Conservation (phyloP, 768 basidiomycete genomes). For the Termitomyces sp. region DNA sequence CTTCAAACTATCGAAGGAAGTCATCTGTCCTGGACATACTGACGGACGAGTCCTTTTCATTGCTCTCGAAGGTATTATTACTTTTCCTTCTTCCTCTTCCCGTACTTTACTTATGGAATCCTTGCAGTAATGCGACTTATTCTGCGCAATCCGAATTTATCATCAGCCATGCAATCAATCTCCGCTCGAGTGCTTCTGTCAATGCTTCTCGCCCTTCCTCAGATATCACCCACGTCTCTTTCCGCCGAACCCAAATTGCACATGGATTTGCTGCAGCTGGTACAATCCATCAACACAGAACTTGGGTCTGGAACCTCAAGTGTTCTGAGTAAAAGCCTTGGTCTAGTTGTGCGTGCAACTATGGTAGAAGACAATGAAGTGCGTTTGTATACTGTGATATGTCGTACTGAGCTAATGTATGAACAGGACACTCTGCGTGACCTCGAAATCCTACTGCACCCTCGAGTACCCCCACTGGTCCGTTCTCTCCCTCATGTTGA, state of each 20-base stretch:
- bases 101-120: background rate
- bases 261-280: slow-evolving; percentile 36
- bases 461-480: slow-evolving; percentile 74
- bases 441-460: slow-evolving; percentile 70
- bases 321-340: slow-evolving; percentile 58
- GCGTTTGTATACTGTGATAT: slow-evolving; percentile 5
- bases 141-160: slow-evolving; percentile 48
- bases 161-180: slow-evolving; percentile 54
- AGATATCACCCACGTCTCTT: slow-evolving; percentile 49
- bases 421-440: slow-evolving; percentile 26
- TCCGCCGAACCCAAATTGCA: slow-evolving; percentile 54
- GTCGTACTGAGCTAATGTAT: background rate
- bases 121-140: slow-evolving; percentile 46
- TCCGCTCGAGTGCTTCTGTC: slow-evolving; percentile 57
- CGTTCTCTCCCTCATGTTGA: slow-evolving; percentile 65
- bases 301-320: slow-evolving; percentile 53
- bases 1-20: slow-evolving; percentile 47
- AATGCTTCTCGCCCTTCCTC: slow-evolving; percentile 52
- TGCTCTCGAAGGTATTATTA: slow-evolving; percentile 54
- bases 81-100: background rate
- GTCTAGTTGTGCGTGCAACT: slow-evolving; percentile 41
- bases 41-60: slow-evolving; percentile 52
- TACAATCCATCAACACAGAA: slow-evolving; percentile 47
- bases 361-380: slow-evolving; percentile 14
- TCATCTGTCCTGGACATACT: slow-evolving; percentile 44